Evolutionary conservation across 2,329 filamentous ascomycete species (phyloP).

Genomic region (Ophiostoma australiae): DNA sequence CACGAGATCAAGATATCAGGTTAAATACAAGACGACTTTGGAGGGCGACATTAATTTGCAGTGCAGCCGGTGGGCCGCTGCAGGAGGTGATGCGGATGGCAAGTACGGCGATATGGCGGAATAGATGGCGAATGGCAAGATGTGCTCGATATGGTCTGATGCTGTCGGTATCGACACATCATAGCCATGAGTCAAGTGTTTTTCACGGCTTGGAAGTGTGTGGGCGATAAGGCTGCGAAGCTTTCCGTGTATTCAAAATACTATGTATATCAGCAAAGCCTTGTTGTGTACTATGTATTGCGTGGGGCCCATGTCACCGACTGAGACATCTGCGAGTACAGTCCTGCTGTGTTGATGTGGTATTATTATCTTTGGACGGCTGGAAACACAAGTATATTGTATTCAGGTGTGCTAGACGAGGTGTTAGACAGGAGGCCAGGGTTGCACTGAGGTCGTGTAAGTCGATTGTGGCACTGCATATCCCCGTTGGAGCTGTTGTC

Average conservation of each 20-base stretch:
- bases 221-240: background rate
- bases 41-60: too few species aligned
- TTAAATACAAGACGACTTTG: background rate
- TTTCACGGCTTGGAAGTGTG: background rate
- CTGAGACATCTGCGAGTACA: background rate
- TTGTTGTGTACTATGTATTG: background rate
- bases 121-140: background rate
- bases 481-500: background rate
- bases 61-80: background rate
- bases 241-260: background rate
- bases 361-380: background rate
- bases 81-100: background rate
- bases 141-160: background rate
- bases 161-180: background rate
- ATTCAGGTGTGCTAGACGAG: background rate
- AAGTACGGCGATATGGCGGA: background rate
- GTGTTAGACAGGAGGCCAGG: background rate
- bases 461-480: background rate
- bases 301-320: background rate
- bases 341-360: background rate
- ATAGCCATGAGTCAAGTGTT: background rate
- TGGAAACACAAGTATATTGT: too few species aligned
- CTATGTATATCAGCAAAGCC: background rate
- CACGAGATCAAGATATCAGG: background rate
- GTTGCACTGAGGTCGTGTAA: background rate